Percentiles rank a stretch among this genome's conserved stretches.
phyloP scores from a whole-genome alignment of 2,329 filamentous ascomycete genomes.

The Beauveria bassiana region DNA sequence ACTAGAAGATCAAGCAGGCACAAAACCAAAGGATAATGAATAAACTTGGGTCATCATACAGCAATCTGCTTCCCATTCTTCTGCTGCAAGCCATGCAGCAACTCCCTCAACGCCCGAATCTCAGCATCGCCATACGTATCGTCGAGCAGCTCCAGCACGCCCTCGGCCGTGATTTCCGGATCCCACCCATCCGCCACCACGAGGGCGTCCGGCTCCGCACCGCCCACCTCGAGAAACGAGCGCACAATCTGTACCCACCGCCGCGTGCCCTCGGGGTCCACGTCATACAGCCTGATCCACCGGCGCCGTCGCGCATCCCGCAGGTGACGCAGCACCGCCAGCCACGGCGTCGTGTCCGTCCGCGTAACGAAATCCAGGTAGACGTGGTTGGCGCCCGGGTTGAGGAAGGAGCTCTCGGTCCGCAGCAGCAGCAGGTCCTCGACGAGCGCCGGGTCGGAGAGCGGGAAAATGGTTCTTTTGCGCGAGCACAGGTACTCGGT shows the following conservation, averaged over 20 bases:
- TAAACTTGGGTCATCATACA: background rate
- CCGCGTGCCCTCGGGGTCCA: slow-evolving; percentile 19
- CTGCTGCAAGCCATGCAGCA: slow-evolving; percentile 10
- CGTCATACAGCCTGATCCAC: slow-evolving; percentile 25
- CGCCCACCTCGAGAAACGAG: slow-evolving; percentile 20
- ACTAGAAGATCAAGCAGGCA: slow-evolving; percentile 12
- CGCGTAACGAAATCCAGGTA: slow-evolving; percentile 19
- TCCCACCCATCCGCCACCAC: slow-evolving; percentile 23
- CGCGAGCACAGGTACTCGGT: slow-evolving; percentile 27
- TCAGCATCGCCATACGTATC: slow-evolving; percentile 19
- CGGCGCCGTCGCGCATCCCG: slow-evolving; percentile 22
- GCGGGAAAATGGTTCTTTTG: slow-evolving; percentile 26
- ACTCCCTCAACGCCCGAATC: slow-evolving; percentile 12
- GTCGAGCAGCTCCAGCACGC: slow-evolving; percentile 22
- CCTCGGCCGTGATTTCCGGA: slow-evolving; percentile 20
- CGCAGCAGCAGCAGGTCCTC: slow-evolving; percentile 20
- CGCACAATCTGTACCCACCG: slow-evolving; percentile 23
- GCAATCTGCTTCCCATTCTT: background rate
- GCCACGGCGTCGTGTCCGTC: slow-evolving; percentile 21
- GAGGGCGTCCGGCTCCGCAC: slow-evolving; percentile 20
- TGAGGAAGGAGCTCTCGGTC: slow-evolving; percentile 10
- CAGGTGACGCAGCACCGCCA: slow-evolving; percentile 22
- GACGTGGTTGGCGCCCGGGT: slow-evolving; percentile 16
- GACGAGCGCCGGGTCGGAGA: slow-evolving; percentile 23
- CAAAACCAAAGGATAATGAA: background rate